Evolutionary conservation across 2,329 filamentous ascomycete species (phyloP).

Genomic region (Epichloe elymi): DNA sequence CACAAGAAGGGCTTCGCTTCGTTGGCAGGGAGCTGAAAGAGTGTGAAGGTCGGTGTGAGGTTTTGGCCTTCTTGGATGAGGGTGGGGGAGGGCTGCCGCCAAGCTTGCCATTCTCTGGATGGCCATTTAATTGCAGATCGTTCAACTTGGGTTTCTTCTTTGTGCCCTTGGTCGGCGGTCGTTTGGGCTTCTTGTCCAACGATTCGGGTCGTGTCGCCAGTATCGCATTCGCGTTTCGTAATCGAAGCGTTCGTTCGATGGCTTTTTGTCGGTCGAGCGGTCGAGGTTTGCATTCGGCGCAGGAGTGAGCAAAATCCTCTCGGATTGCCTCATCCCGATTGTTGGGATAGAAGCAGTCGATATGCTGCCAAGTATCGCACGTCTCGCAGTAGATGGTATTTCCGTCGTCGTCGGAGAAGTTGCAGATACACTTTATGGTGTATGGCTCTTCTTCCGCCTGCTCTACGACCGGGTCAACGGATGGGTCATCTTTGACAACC

Average conservation of each 20-base stretch:
- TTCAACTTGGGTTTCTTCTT: conserved; percentile 77
- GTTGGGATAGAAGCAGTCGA: conserved; percentile 80
- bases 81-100: conserved; percentile 33
- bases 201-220: conserved; percentile 23
- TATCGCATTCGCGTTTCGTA: conserved; percentile 28
- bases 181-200: conserved; percentile 59
- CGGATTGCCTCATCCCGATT: conserved; percentile 60
- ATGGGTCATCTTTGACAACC: conserved; percentile 25
- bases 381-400: conserved; percentile 93
- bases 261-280: conserved; percentile 61
- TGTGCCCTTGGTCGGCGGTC: conserved; percentile 64
- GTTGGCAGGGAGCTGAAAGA: conserved; percentile 59
- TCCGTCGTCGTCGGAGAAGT: conserved; percentile 87
- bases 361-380: conserved; percentile 97
- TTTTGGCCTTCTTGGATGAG: conserved; percentile 67
- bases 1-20: conserved; percentile 51
- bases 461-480: conserved; percentile 33
- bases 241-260: conserved; percentile 54
- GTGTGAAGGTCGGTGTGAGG: conserved; percentile 64
- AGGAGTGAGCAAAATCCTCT: conserved; percentile 67
- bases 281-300: conserved; percentile 76
- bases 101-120: conserved; percentile 41
- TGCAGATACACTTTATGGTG: conserved; percentile 96
- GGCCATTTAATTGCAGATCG: conserved; percentile 44
- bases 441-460: conserved; percentile 63